Evolutionary conservation across 176 grass and related monocot genomes (phyloP).

Genomic region (Leersia perrieri): DNA sequence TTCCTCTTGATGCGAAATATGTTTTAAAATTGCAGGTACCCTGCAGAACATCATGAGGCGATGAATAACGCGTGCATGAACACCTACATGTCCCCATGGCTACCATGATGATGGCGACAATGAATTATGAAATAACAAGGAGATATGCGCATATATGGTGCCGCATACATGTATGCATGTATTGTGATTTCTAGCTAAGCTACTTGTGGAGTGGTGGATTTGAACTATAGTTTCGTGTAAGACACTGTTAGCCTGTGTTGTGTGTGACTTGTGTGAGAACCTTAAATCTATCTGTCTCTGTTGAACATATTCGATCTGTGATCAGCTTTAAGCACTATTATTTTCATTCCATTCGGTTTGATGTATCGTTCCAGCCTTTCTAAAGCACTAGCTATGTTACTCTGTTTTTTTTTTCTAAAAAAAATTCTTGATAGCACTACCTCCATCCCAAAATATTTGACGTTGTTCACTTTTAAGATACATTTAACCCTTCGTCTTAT

Average conservation of each 20-base stretch:
- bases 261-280: slow-evolving; percentile 9
- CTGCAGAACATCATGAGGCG: slow-evolving; percentile 46
- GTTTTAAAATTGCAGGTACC: slow-evolving; percentile 67
- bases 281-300: not conserved
- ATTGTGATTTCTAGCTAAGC: not conserved
- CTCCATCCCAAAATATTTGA: no score
- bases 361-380: no score
- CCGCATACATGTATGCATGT: not conserved
- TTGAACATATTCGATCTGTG: not conserved
- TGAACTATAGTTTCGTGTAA: not conserved
- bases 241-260: not conserved
- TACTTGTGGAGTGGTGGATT: not conserved
- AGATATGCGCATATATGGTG: not conserved
- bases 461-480: no score
- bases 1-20: not conserved
- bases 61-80: slow-evolving; percentile 64
- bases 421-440: no score
- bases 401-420: no score
- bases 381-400: no score
- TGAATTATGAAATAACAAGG: slow-evolving; percentile 35
- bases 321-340: not conserved
- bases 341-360: not conserved
- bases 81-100: slow-evolving; percentile 73
- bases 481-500: no score
- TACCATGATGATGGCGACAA: slow-evolving; percentile 45